Percentiles rank a stretch among this genome's conserved stretches.
Evolutionary conservation across 2,329 filamentous ascomycete species (phyloP).

Genomic region (Cordyceps cicadae): DNA sequence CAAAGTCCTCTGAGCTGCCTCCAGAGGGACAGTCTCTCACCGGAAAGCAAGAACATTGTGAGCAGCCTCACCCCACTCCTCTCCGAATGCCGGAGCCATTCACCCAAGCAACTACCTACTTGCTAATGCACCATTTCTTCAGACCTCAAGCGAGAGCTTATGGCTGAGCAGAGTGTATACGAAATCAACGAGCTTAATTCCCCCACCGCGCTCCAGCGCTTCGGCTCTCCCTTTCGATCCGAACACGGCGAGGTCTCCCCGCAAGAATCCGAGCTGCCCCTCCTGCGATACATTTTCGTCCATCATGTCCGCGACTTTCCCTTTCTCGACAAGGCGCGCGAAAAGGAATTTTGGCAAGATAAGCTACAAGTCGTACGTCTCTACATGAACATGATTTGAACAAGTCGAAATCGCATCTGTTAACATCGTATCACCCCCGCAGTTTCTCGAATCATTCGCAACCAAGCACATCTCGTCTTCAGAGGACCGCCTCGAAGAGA

Average conservation of each 20-base stretch:
- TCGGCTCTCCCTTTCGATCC: constrained; percentile 90
- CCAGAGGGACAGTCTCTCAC: constrained; percentile 54
- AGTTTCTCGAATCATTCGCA: constrained; percentile 96
- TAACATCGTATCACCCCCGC: neutral
- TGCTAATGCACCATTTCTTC: constrained; percentile 6
- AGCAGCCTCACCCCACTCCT: constrained; percentile 23
- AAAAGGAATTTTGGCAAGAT: constrained; percentile 99
- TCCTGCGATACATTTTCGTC: constrained; percentile 94
- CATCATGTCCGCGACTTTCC: constrained; percentile 97
- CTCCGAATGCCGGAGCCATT: neutral
- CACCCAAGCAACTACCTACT: constrained; percentile 9
- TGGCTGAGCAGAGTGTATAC: constrained; percentile 78
- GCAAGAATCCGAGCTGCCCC: constrained; percentile 85
- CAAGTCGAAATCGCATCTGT: neutral
- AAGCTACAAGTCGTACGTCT: constrained; percentile 80
- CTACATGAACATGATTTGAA: neutral
- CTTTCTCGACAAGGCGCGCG: constrained; percentile 89
- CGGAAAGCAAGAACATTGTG: constrained; percentile 97
- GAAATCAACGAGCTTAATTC: constrained; percentile 92
- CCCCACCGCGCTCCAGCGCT: constrained; percentile 86
- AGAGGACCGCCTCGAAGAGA: constrained; percentile 91
- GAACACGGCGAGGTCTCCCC: constrained; percentile 88
- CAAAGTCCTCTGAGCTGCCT: constrained; percentile 17
- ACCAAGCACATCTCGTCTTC: constrained; percentile 96
- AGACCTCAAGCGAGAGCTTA: constrained; percentile 95